These are phyloP conservation scores for Elaeis oleifera DNA, from an alignment of 202 grass and related monocot genomes.

Conservation along the genomic window DNA sequence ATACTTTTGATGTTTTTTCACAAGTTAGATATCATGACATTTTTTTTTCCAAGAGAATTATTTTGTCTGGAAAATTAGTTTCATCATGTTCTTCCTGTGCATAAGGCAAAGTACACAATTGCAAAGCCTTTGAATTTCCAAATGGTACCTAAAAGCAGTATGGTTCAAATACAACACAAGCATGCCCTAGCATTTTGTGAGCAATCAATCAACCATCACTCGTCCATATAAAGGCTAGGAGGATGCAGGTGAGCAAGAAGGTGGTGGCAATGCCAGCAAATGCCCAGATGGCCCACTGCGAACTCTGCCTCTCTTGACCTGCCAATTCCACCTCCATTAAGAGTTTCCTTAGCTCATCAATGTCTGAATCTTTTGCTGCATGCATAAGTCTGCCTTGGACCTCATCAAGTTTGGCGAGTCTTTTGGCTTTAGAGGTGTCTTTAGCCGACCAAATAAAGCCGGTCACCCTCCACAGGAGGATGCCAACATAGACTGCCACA, in stretches of 20 bases:
- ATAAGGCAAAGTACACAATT: too few relatives aligned
- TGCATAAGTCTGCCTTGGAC: constrained; percentile 42
- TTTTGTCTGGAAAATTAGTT: too few relatives aligned
- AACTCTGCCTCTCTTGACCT: constrained; percentile 40
- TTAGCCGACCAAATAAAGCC: constrained; percentile 64
- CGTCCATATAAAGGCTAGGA: constrained; percentile 61
- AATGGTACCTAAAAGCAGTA: too few relatives aligned
- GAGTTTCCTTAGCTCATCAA: constrained; percentile 48
- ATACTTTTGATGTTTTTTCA: too few relatives aligned
- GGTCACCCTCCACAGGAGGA: constrained; percentile 77
- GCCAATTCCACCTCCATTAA: constrained; percentile 62
- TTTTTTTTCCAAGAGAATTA: too few relatives aligned
- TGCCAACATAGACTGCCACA: constrained; percentile 73
- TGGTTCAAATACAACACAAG: too few relatives aligned
- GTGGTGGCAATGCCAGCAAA: constrained; percentile 50
- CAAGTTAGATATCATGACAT: too few relatives aligned
- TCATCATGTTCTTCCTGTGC: too few relatives aligned
- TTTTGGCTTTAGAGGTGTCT: constrained; percentile 33
- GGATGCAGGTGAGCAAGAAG: constrained; percentile 49
- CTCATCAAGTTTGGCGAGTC: constrained; percentile 58
- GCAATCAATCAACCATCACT: constrained; percentile 56
- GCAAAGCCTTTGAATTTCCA: too few relatives aligned
- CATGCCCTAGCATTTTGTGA: too few relatives aligned
- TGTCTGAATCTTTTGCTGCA: constrained; percentile 73
- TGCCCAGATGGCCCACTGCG: constrained; percentile 35